phyloP scores from a whole-genome alignment of 495 filamentous ascomycete species.

The Neurospora africana region DNA sequence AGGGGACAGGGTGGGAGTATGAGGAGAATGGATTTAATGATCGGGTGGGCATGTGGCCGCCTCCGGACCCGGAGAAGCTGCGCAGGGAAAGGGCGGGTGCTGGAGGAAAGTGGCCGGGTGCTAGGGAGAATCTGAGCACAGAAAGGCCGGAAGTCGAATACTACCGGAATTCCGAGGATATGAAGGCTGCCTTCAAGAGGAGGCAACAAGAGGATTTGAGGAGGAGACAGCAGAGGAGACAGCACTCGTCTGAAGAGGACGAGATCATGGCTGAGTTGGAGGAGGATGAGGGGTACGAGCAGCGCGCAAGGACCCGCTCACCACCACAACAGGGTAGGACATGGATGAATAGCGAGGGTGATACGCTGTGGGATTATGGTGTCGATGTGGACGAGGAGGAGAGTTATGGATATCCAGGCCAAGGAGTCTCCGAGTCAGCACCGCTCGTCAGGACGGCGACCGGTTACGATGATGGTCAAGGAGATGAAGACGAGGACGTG shows the following conservation, averaged over 20 bases:
- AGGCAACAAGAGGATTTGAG: slow-evolving; percentile 38
- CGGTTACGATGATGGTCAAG: neutral
- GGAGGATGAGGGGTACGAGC: slow-evolving; percentile 31
- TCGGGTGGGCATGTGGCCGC: slow-evolving; percentile 60
- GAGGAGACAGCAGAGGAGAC: slow-evolving; percentile 25
- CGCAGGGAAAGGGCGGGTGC: slow-evolving; percentile 23
- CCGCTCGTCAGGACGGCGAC: neutral
- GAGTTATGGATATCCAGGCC: slow-evolving; percentile 37
- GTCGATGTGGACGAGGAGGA: slow-evolving; percentile 77
- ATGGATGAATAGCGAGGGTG: slow-evolving; percentile 82
- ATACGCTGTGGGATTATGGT: slow-evolving; percentile 78
- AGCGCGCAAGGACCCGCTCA: slow-evolving; percentile 23
- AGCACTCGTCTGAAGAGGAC: slow-evolving; percentile 32
- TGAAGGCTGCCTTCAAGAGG: slow-evolving; percentile 24
- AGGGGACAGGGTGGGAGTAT: slow-evolving; percentile 50
- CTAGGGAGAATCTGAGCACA: slow-evolving; percentile 2
- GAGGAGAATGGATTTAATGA: slow-evolving; percentile 85
- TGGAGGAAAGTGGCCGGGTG: slow-evolving; percentile 23
- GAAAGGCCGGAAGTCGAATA: slow-evolving; percentile 5
- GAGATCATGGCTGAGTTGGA: slow-evolving; percentile 30
- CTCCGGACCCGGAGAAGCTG: slow-evolving; percentile 78
- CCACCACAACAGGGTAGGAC: slow-evolving; percentile 20
- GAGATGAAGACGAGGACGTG: slow-evolving; percentile 55
- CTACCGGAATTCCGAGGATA: slow-evolving; percentile 15
- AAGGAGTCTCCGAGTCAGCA: neutral